These are phyloP conservation scores for Monilinia aucupariae DNA, from an alignment of 2,329 filamentous ascomycete species.

Conservation along the genomic window DNA sequence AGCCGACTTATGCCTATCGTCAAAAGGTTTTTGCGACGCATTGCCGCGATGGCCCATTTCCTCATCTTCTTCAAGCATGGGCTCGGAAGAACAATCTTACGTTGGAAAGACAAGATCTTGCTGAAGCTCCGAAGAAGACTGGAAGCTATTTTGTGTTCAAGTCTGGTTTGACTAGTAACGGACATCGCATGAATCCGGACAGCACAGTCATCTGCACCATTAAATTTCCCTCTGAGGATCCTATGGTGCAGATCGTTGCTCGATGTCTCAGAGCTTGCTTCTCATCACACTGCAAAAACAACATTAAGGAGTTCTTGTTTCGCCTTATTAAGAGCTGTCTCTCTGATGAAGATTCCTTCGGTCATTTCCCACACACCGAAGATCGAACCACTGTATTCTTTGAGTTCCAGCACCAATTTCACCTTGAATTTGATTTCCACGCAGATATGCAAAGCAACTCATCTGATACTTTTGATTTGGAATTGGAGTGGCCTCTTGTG, in stretches of 20 bases:
- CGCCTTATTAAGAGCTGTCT: conserved; percentile 26
- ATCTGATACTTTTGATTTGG: conserved; percentile 4
- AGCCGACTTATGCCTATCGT: conserved; percentile 23
- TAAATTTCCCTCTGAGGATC: conserved; percentile 19
- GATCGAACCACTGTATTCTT: conserved; percentile 15
- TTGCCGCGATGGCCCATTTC: conserved; percentile 25
- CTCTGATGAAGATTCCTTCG: conserved; percentile 18
- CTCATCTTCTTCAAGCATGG: conserved; percentile 24
- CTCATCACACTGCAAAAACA: conserved; percentile 4
- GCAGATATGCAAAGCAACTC: conserved; percentile 2
- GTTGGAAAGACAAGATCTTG: conserved; percentile 5
- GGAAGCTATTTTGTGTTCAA: conserved; percentile 32
- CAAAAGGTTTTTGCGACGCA: conserved; percentile 29
- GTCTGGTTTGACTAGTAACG: conserved; percentile 19
- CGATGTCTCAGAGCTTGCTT: conserved; percentile 26
- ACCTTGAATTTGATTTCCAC: conserved; percentile 25
- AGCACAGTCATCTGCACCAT: conserved; percentile 28
- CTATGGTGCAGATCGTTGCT: conserved; percentile 19
- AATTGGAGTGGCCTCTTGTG: conserved; percentile 10
- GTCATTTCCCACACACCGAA: conserved; percentile 17
- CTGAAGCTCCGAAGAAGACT: conserved; percentile 19
- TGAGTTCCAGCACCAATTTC: conserved; percentile 28
- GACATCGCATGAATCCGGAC: conserved; percentile 16
- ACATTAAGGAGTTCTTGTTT: conserved; percentile 25
- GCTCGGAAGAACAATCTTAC: conserved; percentile 15